Evolutionary conservation across 129 eudicot genomes (phyloP), one percentile per base, ranked within the genome.

Genomic region (Tagetes erecta): DNA sequence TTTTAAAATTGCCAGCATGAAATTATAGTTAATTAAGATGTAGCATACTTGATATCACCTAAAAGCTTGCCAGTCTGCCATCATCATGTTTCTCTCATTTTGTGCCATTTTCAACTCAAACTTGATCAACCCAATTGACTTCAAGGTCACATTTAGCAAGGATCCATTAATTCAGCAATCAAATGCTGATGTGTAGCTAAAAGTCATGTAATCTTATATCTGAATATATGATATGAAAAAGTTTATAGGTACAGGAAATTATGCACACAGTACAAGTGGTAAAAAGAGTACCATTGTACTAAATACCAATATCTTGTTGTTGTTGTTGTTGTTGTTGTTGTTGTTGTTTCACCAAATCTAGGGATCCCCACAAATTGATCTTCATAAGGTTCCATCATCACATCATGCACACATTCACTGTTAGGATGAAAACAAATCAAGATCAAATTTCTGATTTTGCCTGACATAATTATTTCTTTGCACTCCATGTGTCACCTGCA

Each of bases 61-160:
- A 70, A 70, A 75, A 69, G 81, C 56, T 57, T 77, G 75, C 59
- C 49, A 70, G 76, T 57, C 36, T 78, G 81, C 45, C 36, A 70
- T 70, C 71, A 78, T 78, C 72, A 68, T 68, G 69, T 30, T n/a
- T 44, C 39, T 57, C 46, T 55, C 56, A 35, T 45, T 55, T 46
- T 75, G 64, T 52, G 41, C 46, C 67, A 68, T 67, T 62, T 73
- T 63, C 51, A 63, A 31, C 66, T 39, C 52, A 27, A 8, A 52
- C 42, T 39, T 38, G 39, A 71, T 33, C 52, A 63, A 52, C n/a
- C 64, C 8, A 73, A 33, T 31, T 5, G 37, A 45, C 14, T 73
- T 38, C 30, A 46, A 14, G 60, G 50, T 47, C 50, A 63, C 56
- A 31, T 35, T 37, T 59, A 59, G 1, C 51, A 72, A 40, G 40